Evolutionary conservation across 306 rosid genomes (phyloP), one percentile per base, ranked within the genome.

Genomic region (Corylus avellana): DNA sequence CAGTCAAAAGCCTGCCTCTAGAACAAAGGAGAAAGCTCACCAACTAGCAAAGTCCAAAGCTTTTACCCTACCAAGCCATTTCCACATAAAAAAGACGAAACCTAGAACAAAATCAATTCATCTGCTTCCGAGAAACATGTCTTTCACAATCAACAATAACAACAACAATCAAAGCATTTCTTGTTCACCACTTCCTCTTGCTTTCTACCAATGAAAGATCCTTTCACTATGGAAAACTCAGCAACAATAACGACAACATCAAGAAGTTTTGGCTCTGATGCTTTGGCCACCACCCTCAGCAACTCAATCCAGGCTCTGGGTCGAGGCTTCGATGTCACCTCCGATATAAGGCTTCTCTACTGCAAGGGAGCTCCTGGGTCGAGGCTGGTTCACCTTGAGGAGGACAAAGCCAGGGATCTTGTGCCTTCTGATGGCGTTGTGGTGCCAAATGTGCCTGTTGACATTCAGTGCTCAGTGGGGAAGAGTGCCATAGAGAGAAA

Each of bases 351-450:
- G 73, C 94, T 94, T 82, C 93, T 94, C 5, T 94, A 94, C 77
- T 94, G 98, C 79, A 94, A 94, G 74, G 98, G 98, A 54, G 87
- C 97, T 35, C 89, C 97, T 77, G 98, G 98, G 80, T 94, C 94
- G 11, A 91, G 92, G 85, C 92, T 92, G 39, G 88, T 92, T 80
- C 86, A 73, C 25, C 86, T 94, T 62, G 92, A 92, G 75, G 88
- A 94, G 57, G 81, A 67, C 32, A 83, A 55, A 1, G 82, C 18
- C 35, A 85, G 78, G 87, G 97, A 94, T 91, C 98, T 94, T 75
- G 79, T 59, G 72, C 62, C 87, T 56, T 79, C 91, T 12, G 83
- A 80, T 61, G 89, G 88, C 1, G 70, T 88, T 75, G 74, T 88
- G 74, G 84, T 91, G 37, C 97, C 91, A 17, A 82, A 86, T 84